Conservation (phyloP, 2,329 filamentous ascomycete genomes). For the Colletotrichum viniferum region DNA sequence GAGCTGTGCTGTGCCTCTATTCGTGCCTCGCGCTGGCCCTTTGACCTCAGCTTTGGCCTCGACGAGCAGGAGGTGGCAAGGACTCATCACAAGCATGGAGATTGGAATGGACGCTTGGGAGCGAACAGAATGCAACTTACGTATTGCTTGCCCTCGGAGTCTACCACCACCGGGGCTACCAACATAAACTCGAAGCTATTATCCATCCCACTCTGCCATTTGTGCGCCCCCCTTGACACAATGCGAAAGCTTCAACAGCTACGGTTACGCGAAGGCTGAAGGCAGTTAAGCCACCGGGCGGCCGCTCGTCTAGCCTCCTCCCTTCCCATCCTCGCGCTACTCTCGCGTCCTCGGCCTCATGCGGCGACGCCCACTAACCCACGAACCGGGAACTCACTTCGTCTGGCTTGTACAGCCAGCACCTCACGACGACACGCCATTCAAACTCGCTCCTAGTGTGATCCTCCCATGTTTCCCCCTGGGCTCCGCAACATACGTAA, state of each 20-base stretch:
- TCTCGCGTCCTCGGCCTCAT: constrained; percentile 16
- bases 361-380: constrained; percentile 11
- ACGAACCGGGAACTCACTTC: neutral
- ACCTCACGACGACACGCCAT: neutral
- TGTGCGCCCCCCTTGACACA: neutral
- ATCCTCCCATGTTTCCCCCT: neutral
- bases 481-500: constrained; percentile 12
- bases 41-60: neutral
- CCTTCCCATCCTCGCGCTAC: neutral
- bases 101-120: neutral
- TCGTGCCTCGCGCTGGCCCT: neutral
- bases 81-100: neutral
- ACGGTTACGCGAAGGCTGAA: constrained; percentile 4
- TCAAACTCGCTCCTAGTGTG: neutral
- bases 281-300: constrained; percentile 13
- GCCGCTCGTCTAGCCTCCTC: neutral
- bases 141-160: neutral
- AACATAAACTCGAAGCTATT: neutral
- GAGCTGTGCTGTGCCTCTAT: neutral
- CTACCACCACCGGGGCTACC: neutral
- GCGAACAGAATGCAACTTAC: neutral
- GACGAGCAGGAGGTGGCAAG: neutral
- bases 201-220: neutral
- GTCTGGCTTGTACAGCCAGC: neutral
- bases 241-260: neutral